Evolutionary conservation across 768 basidiomycete genomes (phyloP).

Genomic region (Macrolepiota dolichaula): DNA sequence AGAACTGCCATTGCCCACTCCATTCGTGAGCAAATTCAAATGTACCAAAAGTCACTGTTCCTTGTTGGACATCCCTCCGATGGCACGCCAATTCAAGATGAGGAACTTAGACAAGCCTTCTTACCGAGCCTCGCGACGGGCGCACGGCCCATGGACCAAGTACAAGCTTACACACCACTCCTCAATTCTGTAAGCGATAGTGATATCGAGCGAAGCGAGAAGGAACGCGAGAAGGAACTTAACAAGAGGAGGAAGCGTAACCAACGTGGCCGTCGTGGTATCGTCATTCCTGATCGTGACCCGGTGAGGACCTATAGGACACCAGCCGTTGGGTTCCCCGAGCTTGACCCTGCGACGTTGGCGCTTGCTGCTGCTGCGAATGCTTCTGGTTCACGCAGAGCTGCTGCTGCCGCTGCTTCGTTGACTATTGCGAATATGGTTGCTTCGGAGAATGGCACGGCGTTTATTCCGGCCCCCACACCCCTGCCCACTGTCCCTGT

Average conservation of each 20-base stretch:
- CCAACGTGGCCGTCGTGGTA: constrained; percentile 75
- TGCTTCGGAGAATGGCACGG: constrained; percentile 82
- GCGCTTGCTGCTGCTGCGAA: constrained; percentile 62
- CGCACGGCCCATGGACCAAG: constrained; percentile 73
- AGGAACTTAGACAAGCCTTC: constrained; percentile 88
- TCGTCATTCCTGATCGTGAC: constrained; percentile 89
- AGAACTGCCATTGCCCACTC: constrained; percentile 95
- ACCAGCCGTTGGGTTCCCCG: constrained; percentile 81
- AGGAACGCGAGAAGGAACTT: constrained; percentile 91
- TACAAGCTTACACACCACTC: constrained; percentile 79
- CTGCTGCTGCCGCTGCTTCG: constrained; percentile 82
- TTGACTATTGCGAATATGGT: constrained; percentile 90
- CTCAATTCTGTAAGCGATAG: constrained; percentile 86
- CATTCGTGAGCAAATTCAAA: constrained; percentile 92
- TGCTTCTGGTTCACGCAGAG: constrained; percentile 71
- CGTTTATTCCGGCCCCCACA: constrained; percentile 37
- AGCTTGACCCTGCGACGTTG: constrained; percentile 66
- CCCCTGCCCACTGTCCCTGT: constrained; percentile 15
- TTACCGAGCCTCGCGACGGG: constrained; percentile 74
- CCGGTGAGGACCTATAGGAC: constrained; percentile 90
- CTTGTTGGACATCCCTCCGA: constrained; percentile 86
- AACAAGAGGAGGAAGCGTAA: constrained; percentile 82
- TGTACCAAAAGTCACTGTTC: constrained; percentile 89
- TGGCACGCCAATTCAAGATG: constrained; percentile 75
- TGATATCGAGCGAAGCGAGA: constrained; percentile 86